Base-by-base conservation (phyloP, 192 early-diverging fungal species). In the Podila epigama region DNA sequence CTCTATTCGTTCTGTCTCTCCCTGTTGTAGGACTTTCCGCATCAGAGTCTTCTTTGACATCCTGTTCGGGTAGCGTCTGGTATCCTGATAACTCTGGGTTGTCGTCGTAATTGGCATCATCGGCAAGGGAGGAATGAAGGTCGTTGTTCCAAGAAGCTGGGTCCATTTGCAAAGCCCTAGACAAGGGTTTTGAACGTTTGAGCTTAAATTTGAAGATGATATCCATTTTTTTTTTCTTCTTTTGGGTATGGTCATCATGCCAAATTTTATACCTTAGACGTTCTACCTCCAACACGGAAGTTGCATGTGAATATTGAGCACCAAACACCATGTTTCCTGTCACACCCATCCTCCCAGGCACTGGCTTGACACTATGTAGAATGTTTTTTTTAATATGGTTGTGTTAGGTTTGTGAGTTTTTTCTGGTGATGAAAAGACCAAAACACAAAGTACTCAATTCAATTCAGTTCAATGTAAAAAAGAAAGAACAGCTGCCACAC, bases 281-380 rank as follows among this genome's bases (percentile, higher is more conserved):
- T n/a, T 70, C 70, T 11, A 79, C 58, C 35, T 70, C 69, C 34
- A 69, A 51, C 6, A 86, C 40, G 16, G 83, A 40, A 31, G 69
- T 82, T 4, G 72, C 77, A 63, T 81, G 86, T 29, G 82, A 80
- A 52, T 89, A 84, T 40, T 84, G 79, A 16, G 75, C 82, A 33
- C 81, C 83, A 62, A 82, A 70, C 5, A 83, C 68, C 51, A 81
- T 63, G 7, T 79, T 72, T 10, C 72, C 64, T 60, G 78, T 75
- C 10, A 69, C 75, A 1, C 77, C 81, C 12, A 69, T 73, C n/a
- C 69, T 85, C 3, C 79, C 77, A 18, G 66, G 66, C 18, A 77
- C 77, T 44, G 82, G 71, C n/a, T 82, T 80, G 62, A 85, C 78
- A 58, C 82, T 82, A 64, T 66, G 58, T 12, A 60, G 40, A n/a